A percentile compares a stretch with the other conserved stretches of the same genome.
phyloP scores from a whole-genome alignment of 495 filamentous ascomycete species.

The Pyrenula aspistea region DNA sequence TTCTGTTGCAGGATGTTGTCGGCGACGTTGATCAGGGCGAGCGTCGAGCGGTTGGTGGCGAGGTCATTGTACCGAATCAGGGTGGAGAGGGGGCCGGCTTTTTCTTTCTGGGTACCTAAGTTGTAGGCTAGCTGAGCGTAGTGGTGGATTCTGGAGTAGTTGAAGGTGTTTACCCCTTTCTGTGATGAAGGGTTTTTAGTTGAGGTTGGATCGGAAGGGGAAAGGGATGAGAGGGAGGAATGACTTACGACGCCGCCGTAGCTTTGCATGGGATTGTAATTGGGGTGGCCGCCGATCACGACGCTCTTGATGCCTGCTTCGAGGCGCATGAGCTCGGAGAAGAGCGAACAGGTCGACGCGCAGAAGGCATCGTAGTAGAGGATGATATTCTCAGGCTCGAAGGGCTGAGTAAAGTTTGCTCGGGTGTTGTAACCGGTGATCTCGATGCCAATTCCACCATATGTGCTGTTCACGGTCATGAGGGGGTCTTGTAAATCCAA shows the following conservation, averaged over 20 bases:
- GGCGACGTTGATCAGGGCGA: conserved; percentile 8
- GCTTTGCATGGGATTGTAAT: conserved; percentile 46
- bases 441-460: conserved; percentile 5
- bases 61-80: background rate
- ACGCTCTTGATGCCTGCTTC: conserved; percentile 47
- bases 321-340: conserved; percentile 41
- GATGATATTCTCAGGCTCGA: conserved; percentile 37
- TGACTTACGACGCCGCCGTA: conserved; percentile 46
- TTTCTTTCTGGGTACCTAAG: background rate
- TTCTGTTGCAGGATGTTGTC: conserved; percentile 5
- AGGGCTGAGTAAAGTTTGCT: conserved; percentile 22
- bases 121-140: background rate
- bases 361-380: conserved; percentile 48
- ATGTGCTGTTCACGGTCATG: conserved; percentile 16
- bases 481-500: conserved; percentile 36
- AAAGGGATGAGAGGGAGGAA: too few relatives aligned
- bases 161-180: conserved; percentile 33
- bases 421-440: conserved; percentile 26
- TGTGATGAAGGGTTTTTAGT: too few relatives aligned
- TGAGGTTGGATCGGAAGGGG: too few relatives aligned
- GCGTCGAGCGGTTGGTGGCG: background rate
- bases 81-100: background rate
- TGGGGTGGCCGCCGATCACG: conserved; percentile 49
- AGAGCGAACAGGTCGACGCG: conserved; percentile 51
- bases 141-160: background rate